Conservation (phyloP, 2,329 filamentous ascomycete species). For the Phialemonium atrogriseum region DNA sequence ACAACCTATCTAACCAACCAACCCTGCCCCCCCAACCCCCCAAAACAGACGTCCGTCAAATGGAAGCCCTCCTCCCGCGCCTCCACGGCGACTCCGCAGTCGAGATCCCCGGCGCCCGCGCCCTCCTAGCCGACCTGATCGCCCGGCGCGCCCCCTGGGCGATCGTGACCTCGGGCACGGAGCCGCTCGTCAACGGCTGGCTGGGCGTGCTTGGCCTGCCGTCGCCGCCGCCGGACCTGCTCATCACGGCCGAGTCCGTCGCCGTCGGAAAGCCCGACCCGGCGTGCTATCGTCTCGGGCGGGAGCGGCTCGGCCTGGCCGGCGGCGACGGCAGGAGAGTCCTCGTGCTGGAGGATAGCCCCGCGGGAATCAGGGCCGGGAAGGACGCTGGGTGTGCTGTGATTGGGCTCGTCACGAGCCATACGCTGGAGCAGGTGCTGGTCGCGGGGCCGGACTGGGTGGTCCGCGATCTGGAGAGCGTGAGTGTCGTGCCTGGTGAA, state of each 20-base stretch:
- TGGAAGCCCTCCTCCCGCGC: conserved; percentile 71
- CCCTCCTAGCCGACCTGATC: conserved; percentile 60
- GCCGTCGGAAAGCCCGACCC: conserved; percentile 70
- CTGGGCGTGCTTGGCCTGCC: conserved; percentile 58
- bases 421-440: conserved; percentile 62
- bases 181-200: conserved; percentile 64
- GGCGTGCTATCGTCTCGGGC: conserved; percentile 62
- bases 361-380: conserved; percentile 73
- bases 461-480: conserved; percentile 67
- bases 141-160: conserved; percentile 64
- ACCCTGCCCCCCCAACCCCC: background rate
- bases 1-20: background rate
- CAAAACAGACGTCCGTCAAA: conserved; percentile 66
- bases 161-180: conserved; percentile 72
- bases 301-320: conserved; percentile 48
- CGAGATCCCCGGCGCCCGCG: conserved; percentile 77
- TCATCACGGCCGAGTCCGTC: conserved; percentile 72
- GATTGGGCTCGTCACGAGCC: conserved; percentile 76
- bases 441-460: conserved; percentile 83
- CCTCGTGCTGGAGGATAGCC: conserved; percentile 82
- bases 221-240: conserved; percentile 52
- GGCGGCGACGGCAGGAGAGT: conserved; percentile 41
- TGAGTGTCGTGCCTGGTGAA: conserved; percentile 51
- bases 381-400: conserved; percentile 83
- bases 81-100: conserved; percentile 69